Evolutionary conservation across 208 protist species (phyloP).

Genomic region (Blastocrithidia nonstop): DNA sequence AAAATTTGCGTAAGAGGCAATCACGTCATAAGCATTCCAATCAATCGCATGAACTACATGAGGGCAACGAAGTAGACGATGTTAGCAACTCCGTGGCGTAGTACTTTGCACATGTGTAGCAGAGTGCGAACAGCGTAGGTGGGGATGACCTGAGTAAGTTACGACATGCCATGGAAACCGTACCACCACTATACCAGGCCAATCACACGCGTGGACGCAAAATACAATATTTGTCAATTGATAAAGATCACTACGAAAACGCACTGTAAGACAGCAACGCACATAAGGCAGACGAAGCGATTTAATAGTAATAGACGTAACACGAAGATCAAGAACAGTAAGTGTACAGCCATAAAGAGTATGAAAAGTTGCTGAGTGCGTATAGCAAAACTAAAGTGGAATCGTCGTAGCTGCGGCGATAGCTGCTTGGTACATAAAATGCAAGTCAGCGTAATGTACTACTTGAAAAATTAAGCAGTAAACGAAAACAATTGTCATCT

Average conservation of each 20-base stretch:
- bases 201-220: conserved; percentile 32
- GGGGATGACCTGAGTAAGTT: conserved; percentile 42
- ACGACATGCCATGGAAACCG: conserved; percentile 32
- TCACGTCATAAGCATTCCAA: no score
- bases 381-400: conserved; percentile 82
- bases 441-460: conserved; percentile 42
- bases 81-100: conserved; percentile 7
- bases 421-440: conserved; percentile 49
- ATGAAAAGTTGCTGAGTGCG: conserved; percentile 46
- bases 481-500: conserved; percentile 28
- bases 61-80: background rate
- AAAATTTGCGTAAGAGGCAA: background rate
- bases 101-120: conserved; percentile 41
- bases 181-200: conserved; percentile 46
- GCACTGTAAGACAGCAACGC: conserved; percentile 1
- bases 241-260: conserved; percentile 12
- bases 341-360: conserved; percentile 23
- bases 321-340: conserved; percentile 8
- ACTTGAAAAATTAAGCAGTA: conserved; percentile 30
- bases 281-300: no score
- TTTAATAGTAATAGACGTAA: no score
- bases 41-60: background rate
- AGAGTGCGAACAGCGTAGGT: conserved; percentile 38
- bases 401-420: conserved; percentile 59
- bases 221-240: conserved; percentile 69